Base-by-base conservation (phyloP, 768 basidiomycete species). In the Albatrellus ellisii region DNA sequence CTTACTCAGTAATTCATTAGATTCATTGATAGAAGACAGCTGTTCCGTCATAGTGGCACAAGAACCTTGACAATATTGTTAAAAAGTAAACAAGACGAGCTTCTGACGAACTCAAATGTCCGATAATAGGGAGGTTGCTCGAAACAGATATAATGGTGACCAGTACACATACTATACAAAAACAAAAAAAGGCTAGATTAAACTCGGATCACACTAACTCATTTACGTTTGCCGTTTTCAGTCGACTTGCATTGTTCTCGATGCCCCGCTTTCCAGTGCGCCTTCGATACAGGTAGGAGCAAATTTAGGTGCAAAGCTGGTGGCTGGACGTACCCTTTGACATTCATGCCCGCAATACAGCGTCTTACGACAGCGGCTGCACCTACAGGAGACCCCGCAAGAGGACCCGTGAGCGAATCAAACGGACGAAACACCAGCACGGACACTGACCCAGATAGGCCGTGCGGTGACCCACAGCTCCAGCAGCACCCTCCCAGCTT, bases 311-410 rank as follows among this genome's bases (percentile, higher is more conserved):
- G 8, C 14, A 4, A 8, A 24, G 7, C n/a, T 4, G 8, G 26
- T 3, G 9, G n/a, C 18, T 14, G n/a, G 4, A 31, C 33, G 14
- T 15, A 42, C 41, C 21, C 10, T 42, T 24, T 42, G 41, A 25
- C 41, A 42, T 15, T 42, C 41, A 22, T 14, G 34, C 6, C 41
- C 41, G 21, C 41, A 42, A 17, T 42, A 42, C 32, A 42, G 26
- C 7, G 41, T 14, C 41, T 42, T 42, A 6, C 25, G 31, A 24
- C 41, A 42, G 2, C 32, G 27, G 8, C 32, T n/a, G 26, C 41
- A 42, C 3, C 41, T 42, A 26, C 12, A 36, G 15, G 10, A 9
- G 15, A 15, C 9, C 10, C 18, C 12, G n/a, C 8, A 9, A 21
- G 20, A 36, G 35, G 20, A 18, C 6, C 32, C 24, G 28, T 1